A percentile compares a stretch with the other conserved stretches of the same genome.
These are phyloP conservation scores for Globisporangium spinosum DNA, from an alignment of 352 stramenopile genomes.

Conservation along the genomic window DNA sequence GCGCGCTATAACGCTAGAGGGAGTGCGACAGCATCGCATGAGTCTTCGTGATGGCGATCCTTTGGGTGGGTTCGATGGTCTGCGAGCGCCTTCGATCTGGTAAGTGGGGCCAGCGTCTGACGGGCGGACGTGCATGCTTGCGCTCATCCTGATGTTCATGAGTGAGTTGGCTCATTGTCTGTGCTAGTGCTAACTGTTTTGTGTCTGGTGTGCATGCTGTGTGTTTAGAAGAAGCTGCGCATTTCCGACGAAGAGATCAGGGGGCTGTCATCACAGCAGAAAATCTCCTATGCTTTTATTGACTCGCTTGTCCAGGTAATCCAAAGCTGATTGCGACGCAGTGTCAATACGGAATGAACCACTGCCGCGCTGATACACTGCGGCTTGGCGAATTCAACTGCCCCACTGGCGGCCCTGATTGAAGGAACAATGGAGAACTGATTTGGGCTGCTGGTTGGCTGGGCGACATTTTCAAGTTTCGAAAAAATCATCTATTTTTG, in stretches of 20 bases:
- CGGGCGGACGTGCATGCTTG: not conserved
- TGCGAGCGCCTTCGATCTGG: not conserved
- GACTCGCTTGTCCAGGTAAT: not conserved
- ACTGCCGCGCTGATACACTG: not conserved
- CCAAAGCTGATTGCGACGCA: not conserved
- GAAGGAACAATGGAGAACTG: too few species aligned
- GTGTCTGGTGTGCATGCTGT: not conserved
- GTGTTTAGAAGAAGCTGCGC: not conserved
- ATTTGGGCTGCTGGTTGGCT: not conserved
- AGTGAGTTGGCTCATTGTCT: not conserved
- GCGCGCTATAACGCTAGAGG: not conserved
- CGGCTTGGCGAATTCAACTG: too few species aligned
- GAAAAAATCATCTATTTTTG: not conserved
- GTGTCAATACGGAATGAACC: not conserved
- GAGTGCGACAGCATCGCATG: not conserved
- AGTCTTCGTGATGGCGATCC: not conserved
- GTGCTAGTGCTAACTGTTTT: not conserved
- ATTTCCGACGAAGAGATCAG: not conserved
- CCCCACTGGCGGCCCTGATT: too few species aligned
- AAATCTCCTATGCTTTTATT: not conserved
- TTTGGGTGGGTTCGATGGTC: not conserved
- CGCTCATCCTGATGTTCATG: not conserved
- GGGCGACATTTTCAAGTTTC: slow-evolving; percentile 1
- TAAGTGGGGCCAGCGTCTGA: not conserved
- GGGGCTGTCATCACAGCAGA: not conserved